A percentile compares a stretch with the other conserved stretches of the same genome.
These are phyloP conservation scores for Pisolithus tinctorius DNA, from an alignment of 768 basidiomycete species.

Conservation along the genomic window DNA sequence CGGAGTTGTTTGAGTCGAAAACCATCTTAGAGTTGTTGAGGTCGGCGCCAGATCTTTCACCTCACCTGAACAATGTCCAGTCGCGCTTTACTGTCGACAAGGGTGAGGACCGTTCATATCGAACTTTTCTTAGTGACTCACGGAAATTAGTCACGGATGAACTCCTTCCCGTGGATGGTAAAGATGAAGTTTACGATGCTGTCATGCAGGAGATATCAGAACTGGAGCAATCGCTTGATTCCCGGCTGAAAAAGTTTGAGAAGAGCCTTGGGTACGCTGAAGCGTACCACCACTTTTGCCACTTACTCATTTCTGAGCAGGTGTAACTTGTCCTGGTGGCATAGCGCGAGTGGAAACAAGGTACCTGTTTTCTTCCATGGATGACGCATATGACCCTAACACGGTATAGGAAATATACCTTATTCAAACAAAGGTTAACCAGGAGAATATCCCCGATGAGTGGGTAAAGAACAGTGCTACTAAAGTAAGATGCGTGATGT, in stretches of 20 bases:
- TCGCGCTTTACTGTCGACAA: constrained; percentile 57
- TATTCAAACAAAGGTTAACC: constrained; percentile 58
- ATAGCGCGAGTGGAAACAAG: constrained; percentile 81
- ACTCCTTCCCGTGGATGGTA: constrained; percentile 76
- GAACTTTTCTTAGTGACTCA: constrained; percentile 1
- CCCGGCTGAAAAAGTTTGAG: constrained; percentile 56
- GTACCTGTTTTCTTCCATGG: constrained; percentile 25
- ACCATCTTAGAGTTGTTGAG: constrained; percentile 71
- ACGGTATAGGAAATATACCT: constrained; percentile 80
- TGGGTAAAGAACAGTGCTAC: constrained; percentile 81
- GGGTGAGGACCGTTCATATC: constrained; percentile 32
- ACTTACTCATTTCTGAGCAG: constrained; percentile 32
- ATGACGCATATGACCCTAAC: constrained; percentile 1
- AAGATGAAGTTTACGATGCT: constrained; percentile 79
- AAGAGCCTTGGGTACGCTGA: constrained; percentile 55
- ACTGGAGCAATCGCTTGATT: constrained; percentile 69
- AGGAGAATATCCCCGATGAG: constrained; percentile 65
- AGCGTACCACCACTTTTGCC: constrained; percentile 2
- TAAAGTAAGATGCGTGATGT: constrained; percentile 45
- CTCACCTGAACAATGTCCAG: constrained; percentile 67
- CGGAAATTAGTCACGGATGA: constrained; percentile 49
- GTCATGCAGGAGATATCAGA: constrained; percentile 63
- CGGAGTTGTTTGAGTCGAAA: constrained; percentile 70
- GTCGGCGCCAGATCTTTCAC: constrained; percentile 71
- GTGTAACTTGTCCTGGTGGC: constrained; percentile 52